Evolutionary conservation across 345 rosid species (phyloP), one percentile per base, ranked within the genome.

Genomic region (Eucalyptus viminalis): DNA sequence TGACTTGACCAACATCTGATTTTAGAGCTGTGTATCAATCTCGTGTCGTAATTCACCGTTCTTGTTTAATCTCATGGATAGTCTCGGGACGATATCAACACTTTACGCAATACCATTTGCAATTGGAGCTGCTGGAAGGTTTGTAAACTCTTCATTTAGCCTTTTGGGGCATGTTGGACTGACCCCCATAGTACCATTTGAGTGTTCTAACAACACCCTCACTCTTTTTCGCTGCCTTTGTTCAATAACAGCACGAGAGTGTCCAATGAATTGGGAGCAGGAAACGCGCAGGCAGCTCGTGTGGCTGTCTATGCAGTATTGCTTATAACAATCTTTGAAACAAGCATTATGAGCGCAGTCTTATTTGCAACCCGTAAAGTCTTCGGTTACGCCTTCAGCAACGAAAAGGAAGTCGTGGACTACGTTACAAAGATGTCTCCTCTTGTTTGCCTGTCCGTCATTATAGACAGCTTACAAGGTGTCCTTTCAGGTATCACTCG

Each of bases 211-310:
- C 81, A 72, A 43, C 37, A 19, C 25, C 25, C 25, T 72, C 11
- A 37, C 44, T 72, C 81, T 34, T 72, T 69, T 72, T 34, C 4
- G 14, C 44, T 34, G 14, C 21, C 44, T 50, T 86, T 50, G 24
- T 53, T 47, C 45, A 25, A 8, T 40, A 31, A 49, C 86, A 97
- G 98, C 91, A 97, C 98, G 15, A 94, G 98, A 90, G 97, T 97
- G 83, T 97, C 99, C 50, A 97, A 97, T 89, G 98, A 95, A 91
- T 88, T 97, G 72, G 99, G 99, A 54, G 97, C 96, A 21, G 98
- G 96, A 22, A 94, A 94, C 87, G 92, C 94, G 25, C 90, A 88
- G 89, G 93, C 88, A 72, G 98, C 97, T 31, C 91, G 92, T 10
- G 87, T 86, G 1, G 95, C 96, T 14, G 97, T 89, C 29, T 91